Evolutionary conservation across 768 basidiomycete species (phyloP).

Genomic region (Tricholoma flavovirens): DNA sequence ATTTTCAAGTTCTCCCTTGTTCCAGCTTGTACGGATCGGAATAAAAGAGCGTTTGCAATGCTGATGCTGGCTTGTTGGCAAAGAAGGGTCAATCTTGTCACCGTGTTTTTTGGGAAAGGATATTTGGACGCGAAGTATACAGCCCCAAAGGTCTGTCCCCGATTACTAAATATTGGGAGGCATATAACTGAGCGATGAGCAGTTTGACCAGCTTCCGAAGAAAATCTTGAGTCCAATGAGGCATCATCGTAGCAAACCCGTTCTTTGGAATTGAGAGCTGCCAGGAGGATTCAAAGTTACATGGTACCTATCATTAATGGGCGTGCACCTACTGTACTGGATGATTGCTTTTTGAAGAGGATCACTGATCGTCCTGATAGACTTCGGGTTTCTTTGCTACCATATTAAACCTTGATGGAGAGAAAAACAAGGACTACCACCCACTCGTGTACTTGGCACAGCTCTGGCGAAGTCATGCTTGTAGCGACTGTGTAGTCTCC

Average conservation of each 20-base stretch:
- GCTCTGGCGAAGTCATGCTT: conserved; percentile 52
- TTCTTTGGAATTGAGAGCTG: conserved; percentile 65
- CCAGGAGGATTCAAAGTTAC: conserved; percentile 1
- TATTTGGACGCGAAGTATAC: conserved; percentile 64
- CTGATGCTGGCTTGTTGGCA: conserved; percentile 75
- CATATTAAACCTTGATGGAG: background rate
- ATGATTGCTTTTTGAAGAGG: conserved; percentile 64
- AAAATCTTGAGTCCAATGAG: conserved; percentile 59
- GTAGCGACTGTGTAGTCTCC: conserved; percentile 70
- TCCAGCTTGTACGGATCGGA: conserved; percentile 68
- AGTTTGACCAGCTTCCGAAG: conserved; percentile 61
- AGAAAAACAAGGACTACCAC: conserved; percentile 25
- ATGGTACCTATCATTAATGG: background rate
- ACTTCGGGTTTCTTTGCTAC: conserved; percentile 46
- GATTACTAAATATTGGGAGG: conserved; percentile 67
- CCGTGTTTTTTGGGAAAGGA: conserved; percentile 53
- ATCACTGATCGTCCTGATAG: conserved; percentile 53
- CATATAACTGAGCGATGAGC: conserved; percentile 58
- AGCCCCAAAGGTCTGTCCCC: conserved; percentile 70
- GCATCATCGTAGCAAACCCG: conserved; percentile 57
- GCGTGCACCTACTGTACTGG: conserved; percentile 45
- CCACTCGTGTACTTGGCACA: conserved; percentile 66
- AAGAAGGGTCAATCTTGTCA: conserved; percentile 57
- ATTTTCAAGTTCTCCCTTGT: conserved; percentile 72
- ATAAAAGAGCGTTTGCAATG: conserved; percentile 68